Base-by-base conservation (phyloP, 306 rosid genomes). In the Hippophae gyantsensis region DNA sequence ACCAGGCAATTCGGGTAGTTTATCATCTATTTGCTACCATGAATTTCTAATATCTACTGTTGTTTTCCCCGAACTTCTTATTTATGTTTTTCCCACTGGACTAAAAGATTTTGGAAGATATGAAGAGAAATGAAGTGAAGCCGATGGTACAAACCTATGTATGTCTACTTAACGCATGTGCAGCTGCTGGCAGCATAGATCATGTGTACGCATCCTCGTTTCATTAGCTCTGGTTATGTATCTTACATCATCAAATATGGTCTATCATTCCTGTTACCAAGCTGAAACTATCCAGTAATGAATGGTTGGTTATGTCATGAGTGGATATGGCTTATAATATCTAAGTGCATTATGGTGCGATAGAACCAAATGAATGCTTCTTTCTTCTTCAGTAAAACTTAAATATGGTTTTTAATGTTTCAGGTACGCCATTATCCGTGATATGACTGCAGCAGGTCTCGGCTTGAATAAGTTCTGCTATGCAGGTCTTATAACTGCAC, bases 401-500 rank as follows among this genome's bases (percentile, higher is more conserved):
- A 5, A 42, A 47, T 51, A 23, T 73, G 18, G 40, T 52, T 58
- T 69, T 40, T 60, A n/a, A 53, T 70, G 65, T 58, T 79, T n/a
- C 76, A 92, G 96, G 83, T 76, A 80, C 77, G 84, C 96, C 42
- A 84, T 88, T 78, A 89, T 88, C 47, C 95, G 94, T 54, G 99
- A 92, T 78, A 92, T 88, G 96, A 85, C 89, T 62, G 85, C 99
- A 63, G 96, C 96, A 65, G 99, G 99, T 69, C 88, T 92, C 64
- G 99, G 95, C 65, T 74, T 88, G 73, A 86, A 88, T 80, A 84
- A 82, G 78, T 92, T 70, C 73, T 92, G 95, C 74, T 92, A 92
- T 56, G 82, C 94, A 12, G 99, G 94, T 56, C 95, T 92, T 68
- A 84, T 92, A 54, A 14, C 85, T 67, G 96, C 95, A 43, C 84